Percentiles rank a stretch among this genome's conserved stretches.
phyloP scores from a whole-genome alignment of 1,284 basidiomycete genomes.

The Ceratobasidium sp. region DNA sequence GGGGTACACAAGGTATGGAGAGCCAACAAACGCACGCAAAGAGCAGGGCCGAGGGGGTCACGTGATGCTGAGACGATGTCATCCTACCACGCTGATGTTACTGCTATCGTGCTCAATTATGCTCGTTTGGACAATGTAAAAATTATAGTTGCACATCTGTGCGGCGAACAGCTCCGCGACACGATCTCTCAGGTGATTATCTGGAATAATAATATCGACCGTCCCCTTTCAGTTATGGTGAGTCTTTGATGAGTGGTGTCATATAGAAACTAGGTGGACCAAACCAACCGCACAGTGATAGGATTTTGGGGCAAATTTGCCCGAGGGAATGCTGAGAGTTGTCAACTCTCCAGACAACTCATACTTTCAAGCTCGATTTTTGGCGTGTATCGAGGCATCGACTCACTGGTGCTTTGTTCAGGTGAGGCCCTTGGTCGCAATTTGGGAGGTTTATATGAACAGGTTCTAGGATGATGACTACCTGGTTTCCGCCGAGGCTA shows the following conservation, averaged over 20 bases:
- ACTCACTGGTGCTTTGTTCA: conserved; percentile 31
- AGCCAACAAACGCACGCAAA: too few relatives aligned
- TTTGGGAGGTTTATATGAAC: background rate
- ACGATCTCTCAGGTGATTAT: conserved; percentile 24
- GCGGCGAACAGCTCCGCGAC: conserved; percentile 17
- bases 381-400: conserved; percentile 28
- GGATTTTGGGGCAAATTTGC: conserved; percentile 6
- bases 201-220: conserved; percentile 32
- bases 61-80: conserved; percentile 6
- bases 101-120: conserved; percentile 31
- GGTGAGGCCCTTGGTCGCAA: background rate
- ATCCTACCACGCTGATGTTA: background rate
- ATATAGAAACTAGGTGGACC: background rate
- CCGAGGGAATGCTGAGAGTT: conserved; percentile 19
- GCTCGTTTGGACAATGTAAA: conserved; percentile 37
- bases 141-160: conserved; percentile 21
- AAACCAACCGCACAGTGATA: background rate
- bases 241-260: background rate
- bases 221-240: background rate
- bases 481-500: conserved; percentile 31
- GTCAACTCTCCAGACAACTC: conserved; percentile 15
- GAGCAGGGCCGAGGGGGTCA: too few relatives aligned
- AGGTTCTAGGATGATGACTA: conserved; percentile 29
- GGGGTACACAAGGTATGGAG: too few relatives aligned
- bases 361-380: conserved; percentile 36